These are phyloP conservation scores for Calycina marina DNA, from an alignment of 2,329 filamentous ascomycete species.

Conservation along the genomic window DNA sequence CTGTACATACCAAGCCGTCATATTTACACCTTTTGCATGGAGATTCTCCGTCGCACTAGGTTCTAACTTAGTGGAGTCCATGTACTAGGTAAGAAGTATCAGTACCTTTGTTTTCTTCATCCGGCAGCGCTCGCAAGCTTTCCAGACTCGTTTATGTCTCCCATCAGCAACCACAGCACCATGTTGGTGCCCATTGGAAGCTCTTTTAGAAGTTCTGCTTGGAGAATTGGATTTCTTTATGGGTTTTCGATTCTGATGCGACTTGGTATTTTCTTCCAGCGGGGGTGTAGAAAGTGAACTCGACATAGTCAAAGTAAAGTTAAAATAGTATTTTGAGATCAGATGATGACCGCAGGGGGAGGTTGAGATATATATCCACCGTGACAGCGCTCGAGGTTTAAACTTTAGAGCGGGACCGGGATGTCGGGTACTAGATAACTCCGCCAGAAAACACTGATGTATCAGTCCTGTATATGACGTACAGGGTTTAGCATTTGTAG, in stretches of 20 bases:
- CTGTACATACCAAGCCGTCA: slow-evolving; percentile 46
- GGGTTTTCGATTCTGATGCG: slow-evolving; percentile 5
- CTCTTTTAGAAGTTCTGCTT: slow-evolving; percentile 8
- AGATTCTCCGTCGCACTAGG: slow-evolving; percentile 47
- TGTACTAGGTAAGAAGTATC: background rate
- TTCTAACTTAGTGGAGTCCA: background rate
- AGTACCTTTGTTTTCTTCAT: slow-evolving; percentile 53
- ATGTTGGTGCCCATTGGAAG: slow-evolving; percentile 13
- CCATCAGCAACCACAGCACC: slow-evolving; percentile 31
- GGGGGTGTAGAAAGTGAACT: slow-evolving; percentile 6
- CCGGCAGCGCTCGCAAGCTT: slow-evolving; percentile 47
- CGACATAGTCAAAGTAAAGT: slow-evolving; percentile 4
- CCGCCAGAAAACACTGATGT: too few relatives aligned
- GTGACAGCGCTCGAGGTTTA: too few relatives aligned
- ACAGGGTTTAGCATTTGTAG: too few relatives aligned
- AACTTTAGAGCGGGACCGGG: too few relatives aligned
- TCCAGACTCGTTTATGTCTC: slow-evolving; percentile 49
- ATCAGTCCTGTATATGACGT: too few relatives aligned
- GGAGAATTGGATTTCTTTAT: slow-evolving; percentile 6
- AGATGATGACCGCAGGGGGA: background rate
- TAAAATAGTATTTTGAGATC: background rate
- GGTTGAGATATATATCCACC: slow-evolving; percentile 7
- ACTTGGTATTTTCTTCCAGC: slow-evolving; percentile 6
- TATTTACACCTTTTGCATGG: slow-evolving; percentile 51
- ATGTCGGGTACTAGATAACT: too few relatives aligned